Base-by-base conservation (phyloP, 495 filamentous ascomycete species). In the Penicillium paxilli region DNA sequence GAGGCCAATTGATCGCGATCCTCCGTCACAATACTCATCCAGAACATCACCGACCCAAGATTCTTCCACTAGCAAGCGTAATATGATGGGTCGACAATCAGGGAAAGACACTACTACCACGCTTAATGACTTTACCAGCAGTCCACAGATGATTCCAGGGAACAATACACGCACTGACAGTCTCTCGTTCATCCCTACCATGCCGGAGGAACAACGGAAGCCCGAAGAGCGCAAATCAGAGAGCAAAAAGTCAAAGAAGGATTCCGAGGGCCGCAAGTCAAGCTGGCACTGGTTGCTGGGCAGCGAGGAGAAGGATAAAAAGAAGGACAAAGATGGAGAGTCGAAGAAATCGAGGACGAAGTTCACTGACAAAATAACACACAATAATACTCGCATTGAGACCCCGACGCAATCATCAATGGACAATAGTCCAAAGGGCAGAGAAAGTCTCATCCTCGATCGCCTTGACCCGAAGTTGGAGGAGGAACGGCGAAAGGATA, bases 401-500 rank as follows among this genome's bases (percentile, higher is more conserved):
- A 79, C 91, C 7, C 70, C 92, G 7, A 69, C 92, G 22, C 89
- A 96, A 62, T 86, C 81, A 51, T 92, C 93, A 0, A 90, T 91
- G 62, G 92, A 89, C 49, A 72, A 72, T 45, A 70, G 61, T 51
- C 68, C 71, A 44, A 84, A 87, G 49, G 86, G 88, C n/a, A 83
- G 92, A 35, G 92, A 96, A 69, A 94, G 89, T 64, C 62, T 94
- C 21, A 77, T 91, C 8, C 68, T 96, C 11, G 91, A 96, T 59
- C 85, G 92, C n/a, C 68, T 90, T 26, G 88, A 91, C 51, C 74
- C 74, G 26, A 87, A 86, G 58, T 72, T 94, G 14, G 85, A 91
- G 52, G 90, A 95, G 56, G 93, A 96, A 57, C 79, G 87, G 32
- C 90, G 84, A 71, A 97, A 92, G 68, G 91, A 95, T 58, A 85